These are phyloP conservation scores for Phaeosphaeria sp. DNA, from an alignment of 2,329 filamentous ascomycete genomes.

Conservation along the genomic window DNA sequence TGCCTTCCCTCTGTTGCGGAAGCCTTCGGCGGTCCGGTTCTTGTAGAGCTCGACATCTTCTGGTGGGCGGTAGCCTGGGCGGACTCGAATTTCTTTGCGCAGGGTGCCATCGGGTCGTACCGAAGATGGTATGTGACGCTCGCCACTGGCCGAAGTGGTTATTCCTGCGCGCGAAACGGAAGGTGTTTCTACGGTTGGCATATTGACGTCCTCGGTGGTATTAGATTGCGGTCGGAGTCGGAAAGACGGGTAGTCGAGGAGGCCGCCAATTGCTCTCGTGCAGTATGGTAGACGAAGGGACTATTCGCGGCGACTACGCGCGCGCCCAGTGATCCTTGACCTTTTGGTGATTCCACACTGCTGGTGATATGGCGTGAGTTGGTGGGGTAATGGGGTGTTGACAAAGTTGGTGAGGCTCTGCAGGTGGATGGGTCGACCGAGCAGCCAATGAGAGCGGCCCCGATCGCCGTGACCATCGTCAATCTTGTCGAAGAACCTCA, in stretches of 20 bases:
- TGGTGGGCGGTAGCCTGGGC: slow-evolving; percentile 89
- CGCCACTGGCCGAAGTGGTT: slow-evolving; percentile 75
- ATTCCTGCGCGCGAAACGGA: slow-evolving; percentile 60
- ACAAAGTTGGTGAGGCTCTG: slow-evolving; percentile 7
- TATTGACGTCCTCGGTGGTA: slow-evolving; percentile 11
- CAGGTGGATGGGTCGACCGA: slow-evolving; percentile 13
- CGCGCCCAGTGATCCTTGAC: neutral
- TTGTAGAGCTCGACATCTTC: slow-evolving; percentile 98
- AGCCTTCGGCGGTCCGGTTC: slow-evolving; percentile 85
- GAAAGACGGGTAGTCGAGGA: neutral
- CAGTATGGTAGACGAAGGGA: neutral
- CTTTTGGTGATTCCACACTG: neutral
- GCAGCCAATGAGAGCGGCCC: slow-evolving; percentile 36
- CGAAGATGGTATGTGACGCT: slow-evolving; percentile 89
- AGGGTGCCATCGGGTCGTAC: slow-evolving; percentile 85
- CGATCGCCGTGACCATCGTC: slow-evolving; percentile 28
- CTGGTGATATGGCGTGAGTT: neutral
- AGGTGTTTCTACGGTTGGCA: slow-evolving; percentile 41
- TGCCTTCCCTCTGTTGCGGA: slow-evolving; percentile 74
- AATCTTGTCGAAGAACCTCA: slow-evolving; percentile 31
- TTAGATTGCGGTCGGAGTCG: neutral
- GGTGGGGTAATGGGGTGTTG: slow-evolving; percentile 14
- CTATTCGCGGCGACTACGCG: neutral
- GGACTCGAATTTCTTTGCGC: slow-evolving; percentile 92
- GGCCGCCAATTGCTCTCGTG: neutral